phyloP scores from a whole-genome alignment of 2,329 filamentous ascomycete genomes.

The Colletotrichum aenigma region DNA sequence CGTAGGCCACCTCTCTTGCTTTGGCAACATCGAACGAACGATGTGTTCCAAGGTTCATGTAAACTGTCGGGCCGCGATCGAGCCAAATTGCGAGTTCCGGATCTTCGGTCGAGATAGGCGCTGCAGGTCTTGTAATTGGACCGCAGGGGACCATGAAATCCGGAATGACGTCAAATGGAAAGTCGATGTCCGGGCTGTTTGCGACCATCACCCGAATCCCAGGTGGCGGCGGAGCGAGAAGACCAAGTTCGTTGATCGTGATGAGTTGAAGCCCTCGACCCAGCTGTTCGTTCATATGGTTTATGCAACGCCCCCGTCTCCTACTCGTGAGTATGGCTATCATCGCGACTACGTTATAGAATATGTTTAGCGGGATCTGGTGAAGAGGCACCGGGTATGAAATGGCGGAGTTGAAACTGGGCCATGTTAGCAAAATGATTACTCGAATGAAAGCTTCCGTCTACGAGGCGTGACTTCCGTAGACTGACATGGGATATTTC shows the following conservation, averaged over 20 bases:
- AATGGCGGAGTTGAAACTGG: not conserved
- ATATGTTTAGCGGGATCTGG: not conserved
- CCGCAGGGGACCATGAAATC: constrained; percentile 31
- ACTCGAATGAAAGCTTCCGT: not conserved
- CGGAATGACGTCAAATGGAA: not conserved
- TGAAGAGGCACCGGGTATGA: not conserved
- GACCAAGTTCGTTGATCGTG: not conserved
- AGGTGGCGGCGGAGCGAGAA: not conserved
- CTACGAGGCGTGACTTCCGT: not conserved
- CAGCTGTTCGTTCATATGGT: not conserved
- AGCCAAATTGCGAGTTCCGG: constrained; percentile 48
- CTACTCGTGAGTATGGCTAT: not conserved
- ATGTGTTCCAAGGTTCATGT: constrained; percentile 51
- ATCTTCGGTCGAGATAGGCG: constrained; percentile 42
- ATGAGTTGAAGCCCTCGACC: not conserved
- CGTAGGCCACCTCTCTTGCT: constrained; percentile 37
- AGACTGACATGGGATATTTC: not conserved
- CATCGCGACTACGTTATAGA: not conserved
- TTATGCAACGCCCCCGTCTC: not conserved
- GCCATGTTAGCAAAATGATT: not conserved
- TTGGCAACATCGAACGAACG: constrained; percentile 35
- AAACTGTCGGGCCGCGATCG: constrained; percentile 41
- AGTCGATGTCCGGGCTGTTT: not conserved
- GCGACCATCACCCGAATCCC: not conserved
- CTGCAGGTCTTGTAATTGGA: constrained; percentile 46